Evolutionary conservation across 352 stramenopile species (phyloP), one percentile per base, ranked within the genome.

Genomic region (Phytophthora brassicae): DNA sequence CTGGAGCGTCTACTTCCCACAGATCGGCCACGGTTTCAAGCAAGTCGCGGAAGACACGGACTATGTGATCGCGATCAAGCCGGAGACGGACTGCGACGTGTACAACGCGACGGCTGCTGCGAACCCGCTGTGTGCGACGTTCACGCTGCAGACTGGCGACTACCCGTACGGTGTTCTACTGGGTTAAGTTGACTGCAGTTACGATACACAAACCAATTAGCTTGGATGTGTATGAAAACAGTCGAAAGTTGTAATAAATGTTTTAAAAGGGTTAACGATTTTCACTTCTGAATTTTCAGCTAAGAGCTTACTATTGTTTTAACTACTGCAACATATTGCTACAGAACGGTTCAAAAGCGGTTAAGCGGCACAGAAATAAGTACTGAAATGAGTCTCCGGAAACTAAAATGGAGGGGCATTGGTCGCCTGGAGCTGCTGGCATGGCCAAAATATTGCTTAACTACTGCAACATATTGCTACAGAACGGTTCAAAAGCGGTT

Each of bases 391-490:
- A 89, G 79, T 52, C 79, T 92, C n/a, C 77, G 77, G 3, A 83
- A 86, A 46, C 75, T 92, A 24, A 92, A 92, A 50, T 79, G 79
- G 47, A 72, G 84, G 33, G 84, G 84, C 36, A 89, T 92, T 44
- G 84, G 84, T 2, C 78, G 84, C 7, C 68, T 92, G n/a, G 81
- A 92, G 64, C 70, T 92, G 11, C 80, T 92, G 31, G 75, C 70
- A 28, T 92, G 84, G 84, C 59, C 90, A 22, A 92, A 92, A n/a
- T n/a, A n/a, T n/a, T n/a, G n/a, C n/a, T n/a, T n/a, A n/a, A n/a
- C n/a, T n/a, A n/a, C n/a, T n/a, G n/a, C n/a, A n/a, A n/a, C n/a
- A n/a, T n/a, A n/a, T n/a, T n/a, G n/a, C n/a, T n/a, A n/a, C n/a
- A n/a, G n/a, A n/a, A n/a, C n/a, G n/a, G n/a, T n/a, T n/a, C n/a